A percentile compares a stretch with the other conserved stretches of the same genome.
Evolutionary conservation across 176 grass and related monocot genomes (phyloP).

Genomic region (Phyllostachys edulis): DNA sequence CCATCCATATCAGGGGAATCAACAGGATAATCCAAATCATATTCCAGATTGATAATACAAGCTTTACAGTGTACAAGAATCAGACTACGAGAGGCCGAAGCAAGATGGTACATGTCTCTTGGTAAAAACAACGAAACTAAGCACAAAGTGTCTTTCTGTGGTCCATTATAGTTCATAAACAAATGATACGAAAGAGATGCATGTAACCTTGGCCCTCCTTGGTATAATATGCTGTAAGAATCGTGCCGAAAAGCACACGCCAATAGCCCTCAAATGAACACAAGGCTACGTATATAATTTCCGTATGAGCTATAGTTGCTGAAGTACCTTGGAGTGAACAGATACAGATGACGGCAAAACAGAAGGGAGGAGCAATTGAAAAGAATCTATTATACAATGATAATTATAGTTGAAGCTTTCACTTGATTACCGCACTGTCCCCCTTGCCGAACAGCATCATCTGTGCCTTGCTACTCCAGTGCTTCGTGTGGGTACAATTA

Average conservation of each 20-base stretch:
- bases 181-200: background rate
- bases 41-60: conserved; percentile 27
- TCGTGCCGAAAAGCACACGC: background rate
- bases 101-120: background rate
- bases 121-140: background rate
- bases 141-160: conserved; percentile 20
- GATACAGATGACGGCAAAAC: background rate
- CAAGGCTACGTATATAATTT: background rate
- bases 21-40: conserved; percentile 7
- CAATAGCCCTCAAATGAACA: conserved; percentile 5
- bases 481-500: conserved; percentile 20
- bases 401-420: conserved; percentile 2
- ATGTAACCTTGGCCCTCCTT: background rate
- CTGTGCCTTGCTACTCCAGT: background rate
- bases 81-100: background rate
- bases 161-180: conserved; percentile 34
- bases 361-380: background rate
- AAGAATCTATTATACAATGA: background rate
- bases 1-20: background rate
- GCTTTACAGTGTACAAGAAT: conserved; percentile 18
- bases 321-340: conserved; percentile 1
- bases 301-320: background rate
- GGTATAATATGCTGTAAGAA: conserved; percentile 17
- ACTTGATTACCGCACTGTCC: background rate
- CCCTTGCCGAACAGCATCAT: background rate